phyloP scores from a whole-genome alignment of 768 basidiomycete genomes.

The Pisolithus microcarpus region DNA sequence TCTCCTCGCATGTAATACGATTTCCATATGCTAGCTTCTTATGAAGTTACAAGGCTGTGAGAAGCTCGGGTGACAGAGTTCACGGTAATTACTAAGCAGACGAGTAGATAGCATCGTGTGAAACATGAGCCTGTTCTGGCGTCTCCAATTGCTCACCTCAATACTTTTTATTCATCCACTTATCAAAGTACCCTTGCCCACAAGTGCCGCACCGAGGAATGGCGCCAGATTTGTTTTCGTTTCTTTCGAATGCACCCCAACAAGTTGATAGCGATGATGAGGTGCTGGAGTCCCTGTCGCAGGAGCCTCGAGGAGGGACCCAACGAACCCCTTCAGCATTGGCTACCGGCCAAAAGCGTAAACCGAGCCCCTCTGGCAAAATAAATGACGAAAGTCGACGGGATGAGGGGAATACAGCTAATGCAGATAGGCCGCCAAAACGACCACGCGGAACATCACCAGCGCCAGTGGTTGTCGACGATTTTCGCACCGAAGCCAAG shows the following conservation, averaged over 20 bases:
- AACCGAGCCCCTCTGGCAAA: constrained; percentile 9
- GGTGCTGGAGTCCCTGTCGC: not conserved
- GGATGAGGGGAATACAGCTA: constrained; percentile 13
- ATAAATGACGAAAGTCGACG: constrained; percentile 1
- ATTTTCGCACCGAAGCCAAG: constrained; percentile 91
- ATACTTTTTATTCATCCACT: too few species aligned
- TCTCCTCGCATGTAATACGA: too few species aligned
- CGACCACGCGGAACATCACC: constrained; percentile 55
- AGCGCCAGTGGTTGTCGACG: constrained; percentile 79
- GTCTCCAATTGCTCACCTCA: too few species aligned
- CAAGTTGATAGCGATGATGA: constrained; percentile 25
- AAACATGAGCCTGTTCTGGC: too few species aligned
- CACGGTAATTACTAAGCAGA: too few species aligned
- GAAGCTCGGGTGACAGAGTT: too few species aligned
- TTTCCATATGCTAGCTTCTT: too few species aligned
- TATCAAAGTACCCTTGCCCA: not conserved
- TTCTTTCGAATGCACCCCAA: constrained; percentile 17
- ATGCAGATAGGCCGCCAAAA: constrained; percentile 39
- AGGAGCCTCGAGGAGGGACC: not conserved
- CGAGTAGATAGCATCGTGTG: too few species aligned
- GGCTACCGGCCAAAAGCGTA: constrained; percentile 17
- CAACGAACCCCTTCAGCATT: not conserved
- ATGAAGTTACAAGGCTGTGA: too few species aligned
- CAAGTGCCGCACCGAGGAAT: constrained; percentile 3
- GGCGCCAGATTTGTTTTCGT: constrained; percentile 27